These are phyloP conservation scores for Beauveria sp. DNA, from an alignment of 2,329 filamentous ascomycete species.

Conservation along the genomic window DNA sequence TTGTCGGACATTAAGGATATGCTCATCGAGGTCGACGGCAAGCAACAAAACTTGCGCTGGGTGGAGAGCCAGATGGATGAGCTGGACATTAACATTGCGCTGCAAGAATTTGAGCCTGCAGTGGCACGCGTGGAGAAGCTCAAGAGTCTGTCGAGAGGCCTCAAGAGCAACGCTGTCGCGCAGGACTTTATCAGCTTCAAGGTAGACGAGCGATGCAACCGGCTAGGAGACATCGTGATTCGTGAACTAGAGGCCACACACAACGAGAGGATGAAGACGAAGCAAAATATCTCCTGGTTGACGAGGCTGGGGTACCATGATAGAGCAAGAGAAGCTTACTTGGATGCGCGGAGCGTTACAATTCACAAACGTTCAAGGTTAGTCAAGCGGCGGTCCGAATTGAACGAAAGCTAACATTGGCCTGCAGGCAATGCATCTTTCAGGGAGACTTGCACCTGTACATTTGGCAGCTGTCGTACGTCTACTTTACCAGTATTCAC, in stretches of 20 bases:
- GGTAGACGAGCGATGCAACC: slow-evolving; percentile 74
- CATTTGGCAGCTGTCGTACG: slow-evolving; percentile 90
- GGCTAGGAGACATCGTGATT: slow-evolving; percentile 67
- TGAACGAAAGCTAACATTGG: neutral
- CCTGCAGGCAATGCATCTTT: slow-evolving; percentile 77
- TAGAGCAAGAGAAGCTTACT: slow-evolving; percentile 76
- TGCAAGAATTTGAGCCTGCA: slow-evolving; percentile 80
- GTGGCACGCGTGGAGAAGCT: slow-evolving; percentile 81
- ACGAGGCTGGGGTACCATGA: slow-evolving; percentile 85
- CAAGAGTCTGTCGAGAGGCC: slow-evolving; percentile 65
- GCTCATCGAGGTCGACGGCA: slow-evolving; percentile 91
- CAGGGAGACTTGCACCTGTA: slow-evolving; percentile 88
- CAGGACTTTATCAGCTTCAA: slow-evolving; percentile 91
- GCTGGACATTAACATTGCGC: slow-evolving; percentile 88
- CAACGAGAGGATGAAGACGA: slow-evolving; percentile 68
- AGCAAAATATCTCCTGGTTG: slow-evolving; percentile 76
- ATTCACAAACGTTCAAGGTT: slow-evolving; percentile 80
- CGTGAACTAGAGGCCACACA: slow-evolving; percentile 72
- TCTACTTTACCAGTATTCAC: slow-evolving; percentile 89
- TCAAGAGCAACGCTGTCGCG: slow-evolving; percentile 79
- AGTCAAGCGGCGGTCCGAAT: slow-evolving; percentile 16
- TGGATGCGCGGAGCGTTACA: slow-evolving; percentile 67
- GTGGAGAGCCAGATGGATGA: slow-evolving; percentile 93
- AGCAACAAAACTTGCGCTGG: slow-evolving; percentile 92
- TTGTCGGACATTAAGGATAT: slow-evolving; percentile 76